Evolutionary conservation across 768 basidiomycete genomes (phyloP), one percentile per base, ranked within the genome.

Genomic region (Boletales sp.): DNA sequence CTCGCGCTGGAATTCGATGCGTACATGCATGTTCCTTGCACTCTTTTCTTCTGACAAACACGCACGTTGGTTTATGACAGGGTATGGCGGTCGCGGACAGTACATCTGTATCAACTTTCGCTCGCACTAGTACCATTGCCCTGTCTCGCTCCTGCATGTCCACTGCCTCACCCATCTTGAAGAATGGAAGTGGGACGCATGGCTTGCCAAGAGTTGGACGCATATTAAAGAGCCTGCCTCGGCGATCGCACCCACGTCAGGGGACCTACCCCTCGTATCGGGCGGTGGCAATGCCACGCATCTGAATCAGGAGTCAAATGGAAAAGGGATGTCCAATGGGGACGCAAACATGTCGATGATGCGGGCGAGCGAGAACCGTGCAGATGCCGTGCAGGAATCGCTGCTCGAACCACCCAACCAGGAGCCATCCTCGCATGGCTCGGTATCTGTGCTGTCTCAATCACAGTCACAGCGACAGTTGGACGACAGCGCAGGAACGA

Each of bases 121-220:
- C 43, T 87, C 90, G 0, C 87, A 94, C 63, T 98, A 99, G 68
- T 98, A 87, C 70, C 98, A 94, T 65, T 99, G 97, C 61, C 97
- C 97, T 0, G 76, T 98, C 15, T 94, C 90, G 0, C 80, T 97
- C 1, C 77, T 98, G 15, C 85, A 92, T 24, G 93, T 97, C 1
- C 97, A 94, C 54, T 95, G 97, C 6, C 82, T 95, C 47, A 97
- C 94, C 2, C 94, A 98, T 71, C 83, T 98, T 54, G 94, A 98
- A 54, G 83, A 94, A 60, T 98, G 90, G 83, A 94, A 95, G 59
- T 89, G 91, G 87, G 90, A 91, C 43, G 74, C 74, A 6, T 92
- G 89, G 88, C 82, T 87, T 57, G 78, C 74, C 4, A 86, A 88
- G 62, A 86, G 86, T 55, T 73, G 67, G 35, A 74, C 73, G 1